Percentiles rank a stretch among this genome's conserved stretches.
phyloP scores from a whole-genome alignment of 805 yeast genomes.

The Saccharomycopsis babjevae region DNA sequence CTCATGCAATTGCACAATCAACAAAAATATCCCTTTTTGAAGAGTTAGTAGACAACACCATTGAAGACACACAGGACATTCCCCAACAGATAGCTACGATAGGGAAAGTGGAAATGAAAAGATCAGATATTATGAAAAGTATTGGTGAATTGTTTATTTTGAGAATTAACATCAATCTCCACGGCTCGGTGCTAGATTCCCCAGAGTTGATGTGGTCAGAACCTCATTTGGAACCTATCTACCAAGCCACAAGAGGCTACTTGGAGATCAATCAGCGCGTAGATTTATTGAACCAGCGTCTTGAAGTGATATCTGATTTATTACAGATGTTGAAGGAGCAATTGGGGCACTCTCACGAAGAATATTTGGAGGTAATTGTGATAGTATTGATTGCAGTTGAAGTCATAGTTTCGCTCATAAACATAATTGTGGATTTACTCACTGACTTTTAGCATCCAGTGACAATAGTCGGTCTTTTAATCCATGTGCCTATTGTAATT shows the following conservation, averaged over 20 bases:
- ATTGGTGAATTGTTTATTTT: slow-evolving; percentile 92
- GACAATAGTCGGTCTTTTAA: too few species aligned
- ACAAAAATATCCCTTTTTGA: slow-evolving; percentile 93
- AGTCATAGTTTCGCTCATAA: slow-evolving; percentile 77
- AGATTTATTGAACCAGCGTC: slow-evolving; percentile 75
- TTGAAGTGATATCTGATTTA: slow-evolving; percentile 88
- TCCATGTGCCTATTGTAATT: too few species aligned
- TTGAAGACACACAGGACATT: slow-evolving; percentile 93
- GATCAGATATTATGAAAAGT: slow-evolving; percentile 93
- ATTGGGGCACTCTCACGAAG: slow-evolving; percentile 89
- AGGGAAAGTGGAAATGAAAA: slow-evolving; percentile 90
- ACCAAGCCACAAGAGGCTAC: slow-evolving; percentile 94
- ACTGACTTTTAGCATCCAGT: slow-evolving; percentile 23
- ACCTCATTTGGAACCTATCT: slow-evolving; percentile 94
- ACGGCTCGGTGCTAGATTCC: slow-evolving; percentile 84
- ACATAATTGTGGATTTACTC: slow-evolving; percentile 54
- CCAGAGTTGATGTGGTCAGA: slow-evolving; percentile 99
- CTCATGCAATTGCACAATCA: slow-evolving; percentile 93
- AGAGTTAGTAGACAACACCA: slow-evolving; percentile 91
- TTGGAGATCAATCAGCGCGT: slow-evolving; percentile 93
- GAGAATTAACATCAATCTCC: slow-evolving; percentile 69
- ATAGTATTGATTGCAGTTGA: slow-evolving; percentile 87
- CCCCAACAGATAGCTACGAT: slow-evolving; percentile 92
- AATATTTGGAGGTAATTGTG: slow-evolving; percentile 83
- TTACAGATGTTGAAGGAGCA: slow-evolving; percentile 96